Conservation (phyloP, 148 eudicot genomes). For the Vaccinium myrtillus region DNA sequence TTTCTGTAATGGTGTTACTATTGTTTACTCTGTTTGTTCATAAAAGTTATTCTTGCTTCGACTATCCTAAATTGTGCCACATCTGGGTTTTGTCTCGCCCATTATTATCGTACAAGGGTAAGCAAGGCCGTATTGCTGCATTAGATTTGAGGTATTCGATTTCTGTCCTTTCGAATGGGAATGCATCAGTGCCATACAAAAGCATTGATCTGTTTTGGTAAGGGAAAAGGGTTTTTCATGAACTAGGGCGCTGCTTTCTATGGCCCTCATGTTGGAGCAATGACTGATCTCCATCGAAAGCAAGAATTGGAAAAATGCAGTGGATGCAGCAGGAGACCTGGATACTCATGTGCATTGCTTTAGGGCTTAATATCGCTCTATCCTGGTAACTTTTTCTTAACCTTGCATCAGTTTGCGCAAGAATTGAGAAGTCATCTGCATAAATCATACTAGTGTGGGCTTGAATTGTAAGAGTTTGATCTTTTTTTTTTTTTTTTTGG, state of each 20-base stretch:
- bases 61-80: neutral
- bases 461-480: too few species aligned
- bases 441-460: neutral
- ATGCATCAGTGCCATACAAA: neutral
- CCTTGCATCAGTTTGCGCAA: neutral
- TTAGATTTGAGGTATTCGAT: too few species aligned
- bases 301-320: neutral
- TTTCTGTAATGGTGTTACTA: neutral
- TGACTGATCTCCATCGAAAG: neutral
- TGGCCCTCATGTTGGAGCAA: neutral
- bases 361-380: neutral
- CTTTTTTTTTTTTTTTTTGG: too few species aligned
- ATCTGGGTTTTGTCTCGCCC: neutral
- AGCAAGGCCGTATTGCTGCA: too few species aligned
- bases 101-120: too few species aligned
- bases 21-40: neutral
- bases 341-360: neutral
- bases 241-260: neutral
- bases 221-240: neutral
- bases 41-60: neutral
- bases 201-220: neutral
- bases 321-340: conserved; percentile 5
- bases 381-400: neutral
- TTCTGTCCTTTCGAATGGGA: neutral
- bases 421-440: neutral